A percentile compares a stretch with the other conserved stretches of the same genome.
Evolutionary conservation across 2,329 filamentous ascomycete species (phyloP).

Genomic region (Fusarium irregulare): DNA sequence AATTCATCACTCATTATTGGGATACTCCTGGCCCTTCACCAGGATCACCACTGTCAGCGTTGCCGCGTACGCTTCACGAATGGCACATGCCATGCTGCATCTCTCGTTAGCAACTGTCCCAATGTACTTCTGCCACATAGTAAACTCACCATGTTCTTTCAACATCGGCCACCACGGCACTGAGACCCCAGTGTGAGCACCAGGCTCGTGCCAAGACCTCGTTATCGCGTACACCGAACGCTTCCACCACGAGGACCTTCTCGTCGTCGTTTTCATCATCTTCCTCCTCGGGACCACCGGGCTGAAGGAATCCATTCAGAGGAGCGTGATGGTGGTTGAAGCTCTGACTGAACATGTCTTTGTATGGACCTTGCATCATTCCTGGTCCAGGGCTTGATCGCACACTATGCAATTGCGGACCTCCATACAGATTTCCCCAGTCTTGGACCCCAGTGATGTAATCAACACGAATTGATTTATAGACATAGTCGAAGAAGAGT

Average conservation of each 20-base stretch:
- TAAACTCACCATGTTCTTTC: conserved; percentile 71
- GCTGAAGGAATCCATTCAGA: conserved; percentile 32
- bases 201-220: conserved; percentile 81
- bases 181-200: conserved; percentile 81
- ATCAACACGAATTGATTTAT: conserved; percentile 69
- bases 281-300: conserved; percentile 39
- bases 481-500: conserved; percentile 78
- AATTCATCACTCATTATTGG: conserved; percentile 56
- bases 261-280: conserved; percentile 66
- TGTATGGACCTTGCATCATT: conserved; percentile 43
- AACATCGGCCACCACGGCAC: conserved; percentile 76
- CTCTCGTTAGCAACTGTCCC: conserved; percentile 18
- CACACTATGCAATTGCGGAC: conserved; percentile 47
- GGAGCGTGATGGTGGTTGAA: conserved; percentile 33
- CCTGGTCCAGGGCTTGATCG: conserved; percentile 52
- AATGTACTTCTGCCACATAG: background rate
- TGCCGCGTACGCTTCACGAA: conserved; percentile 80
- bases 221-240: conserved; percentile 78
- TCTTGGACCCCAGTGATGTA: conserved; percentile 73
- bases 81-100: conserved; percentile 74
- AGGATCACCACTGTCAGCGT: conserved; percentile 79
- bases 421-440: conserved; percentile 66
- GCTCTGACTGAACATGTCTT: conserved; percentile 42
- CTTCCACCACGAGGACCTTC: conserved; percentile 77
- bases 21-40: conserved; percentile 61